These are phyloP conservation scores for Lycium ferocissimum DNA, from an alignment of 257 asterid species.

Conservation along the genomic window DNA sequence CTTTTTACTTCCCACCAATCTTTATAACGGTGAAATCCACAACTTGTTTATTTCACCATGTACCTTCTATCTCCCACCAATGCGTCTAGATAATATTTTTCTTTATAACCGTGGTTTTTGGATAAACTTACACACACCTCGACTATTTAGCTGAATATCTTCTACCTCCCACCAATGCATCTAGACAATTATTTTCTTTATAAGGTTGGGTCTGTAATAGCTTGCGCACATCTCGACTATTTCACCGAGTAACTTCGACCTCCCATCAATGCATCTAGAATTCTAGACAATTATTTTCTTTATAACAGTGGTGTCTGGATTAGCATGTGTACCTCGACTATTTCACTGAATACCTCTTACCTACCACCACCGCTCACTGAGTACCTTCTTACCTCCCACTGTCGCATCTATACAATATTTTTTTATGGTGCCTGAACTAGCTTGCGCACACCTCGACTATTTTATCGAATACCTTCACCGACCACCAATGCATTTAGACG, in stretches of 20 bases:
- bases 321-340: background rate
- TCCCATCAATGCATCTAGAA: background rate
- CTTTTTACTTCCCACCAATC: background rate
- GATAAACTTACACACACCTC: background rate
- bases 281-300: background rate
- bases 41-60: background rate
- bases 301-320: background rate
- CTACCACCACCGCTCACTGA: background rate
- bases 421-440: too few species aligned
- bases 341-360: too few species aligned
- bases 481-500: background rate
- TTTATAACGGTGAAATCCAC: too few species aligned
- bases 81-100: background rate
- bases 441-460: too few species aligned
- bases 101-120: background rate
- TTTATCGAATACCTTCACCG: background rate
- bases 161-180: background rate
- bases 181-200: background rate
- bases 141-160: too few species aligned
- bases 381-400: too few species aligned
- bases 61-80: background rate
- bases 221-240: background rate
- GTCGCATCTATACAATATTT: too few species aligned
- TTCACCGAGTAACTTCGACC: too few species aligned
- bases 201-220: background rate